Base-by-base conservation (phyloP, 2,329 filamentous ascomycete genomes). In the Calonectria hongkongensis region DNA sequence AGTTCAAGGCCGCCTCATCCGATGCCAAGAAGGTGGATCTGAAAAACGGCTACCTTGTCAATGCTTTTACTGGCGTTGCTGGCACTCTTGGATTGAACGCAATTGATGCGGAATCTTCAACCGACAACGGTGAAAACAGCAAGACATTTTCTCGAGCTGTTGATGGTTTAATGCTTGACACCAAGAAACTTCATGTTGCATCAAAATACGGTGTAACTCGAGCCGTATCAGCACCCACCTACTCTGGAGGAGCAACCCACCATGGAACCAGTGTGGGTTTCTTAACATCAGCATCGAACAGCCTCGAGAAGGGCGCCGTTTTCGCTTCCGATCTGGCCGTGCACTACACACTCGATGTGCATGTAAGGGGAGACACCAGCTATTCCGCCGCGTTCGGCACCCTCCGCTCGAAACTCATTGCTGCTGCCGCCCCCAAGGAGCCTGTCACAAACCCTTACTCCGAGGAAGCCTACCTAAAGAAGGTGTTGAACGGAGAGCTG, bases 21-120 rank as follows among this genome's bases (percentile, higher is more conserved):
- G 83, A 83, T 6, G 79, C 80, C 68, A 82, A 83, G 58, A 79
- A 85, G 2, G 81, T 94, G 30, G 68, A 84, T 8, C 85, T 94
- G 7, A 78, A 85, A 25, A 87, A 94, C 74, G 92, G 92, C 1
- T 87, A 93, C 77, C 78, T 94, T n/a, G 88, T 89, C 7, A 85
- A 88, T 7, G 86, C 91, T 0, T 88, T 93, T 73, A 92, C 90
- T 3, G 90, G 89, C 2, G 90, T 93, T 36, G 91, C 89, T 1
- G 89, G 90, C 4, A 84, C 85, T 1, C 83, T 94, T 0, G 92
- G 92, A 0, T 86, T 94, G 8, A 89, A 89, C 73, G 92, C 90
- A 66, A 93, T 94, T 66, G 88, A 90, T 70, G 86, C 86, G 5
- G 92, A 94, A 74, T 79, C 84, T 9, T 83, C 84, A 56, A 89